These are phyloP conservation scores for Diaporthe capsici DNA, from an alignment of 2,329 filamentous ascomycete genomes.

Conservation along the genomic window DNA sequence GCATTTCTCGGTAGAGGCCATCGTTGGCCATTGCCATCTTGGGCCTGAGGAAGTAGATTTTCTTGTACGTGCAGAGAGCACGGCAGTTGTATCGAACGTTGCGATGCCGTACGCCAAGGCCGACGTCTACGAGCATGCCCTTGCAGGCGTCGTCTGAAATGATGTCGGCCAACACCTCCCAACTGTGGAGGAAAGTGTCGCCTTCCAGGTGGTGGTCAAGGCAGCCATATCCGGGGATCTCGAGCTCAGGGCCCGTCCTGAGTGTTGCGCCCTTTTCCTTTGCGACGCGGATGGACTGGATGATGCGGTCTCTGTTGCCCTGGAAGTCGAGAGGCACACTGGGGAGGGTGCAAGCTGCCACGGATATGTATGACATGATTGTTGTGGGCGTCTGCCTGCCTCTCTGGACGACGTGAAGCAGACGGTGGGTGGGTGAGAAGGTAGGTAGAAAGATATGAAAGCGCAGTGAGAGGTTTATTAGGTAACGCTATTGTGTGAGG, in stretches of 20 bases:
- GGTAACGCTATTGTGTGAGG: background rate
- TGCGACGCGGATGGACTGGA: constrained; percentile 71
- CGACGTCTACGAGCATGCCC: constrained; percentile 45
- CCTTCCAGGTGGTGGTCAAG: constrained; percentile 51
- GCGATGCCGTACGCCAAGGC: constrained; percentile 48
- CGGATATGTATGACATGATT: constrained; percentile 51
- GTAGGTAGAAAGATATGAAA: background rate
- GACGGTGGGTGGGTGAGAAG: background rate
- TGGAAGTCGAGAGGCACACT: constrained; percentile 70
- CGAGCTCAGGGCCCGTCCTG: constrained; percentile 69
- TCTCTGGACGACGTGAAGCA: background rate
- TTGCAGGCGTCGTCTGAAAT: constrained; percentile 43
- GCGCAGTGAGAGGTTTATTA: background rate
- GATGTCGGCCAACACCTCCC: constrained; percentile 45
- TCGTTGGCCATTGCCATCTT: constrained; percentile 53
- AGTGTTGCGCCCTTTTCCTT: constrained; percentile 74
- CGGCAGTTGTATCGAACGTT: constrained; percentile 56
- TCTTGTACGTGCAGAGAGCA: constrained; percentile 51
- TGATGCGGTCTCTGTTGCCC: constrained; percentile 74
- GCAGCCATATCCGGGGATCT: constrained; percentile 54
- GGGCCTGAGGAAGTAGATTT: constrained; percentile 46
- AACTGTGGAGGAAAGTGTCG: constrained; percentile 44
- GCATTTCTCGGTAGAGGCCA: constrained; percentile 56
- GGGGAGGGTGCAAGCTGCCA: constrained; percentile 53
- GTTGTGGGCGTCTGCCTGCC: background rate